Evolutionary conservation across 1,139 yeast species (phyloP), one percentile per base, ranked within the genome.

Genomic region (Blastobotrys apis): DNA sequence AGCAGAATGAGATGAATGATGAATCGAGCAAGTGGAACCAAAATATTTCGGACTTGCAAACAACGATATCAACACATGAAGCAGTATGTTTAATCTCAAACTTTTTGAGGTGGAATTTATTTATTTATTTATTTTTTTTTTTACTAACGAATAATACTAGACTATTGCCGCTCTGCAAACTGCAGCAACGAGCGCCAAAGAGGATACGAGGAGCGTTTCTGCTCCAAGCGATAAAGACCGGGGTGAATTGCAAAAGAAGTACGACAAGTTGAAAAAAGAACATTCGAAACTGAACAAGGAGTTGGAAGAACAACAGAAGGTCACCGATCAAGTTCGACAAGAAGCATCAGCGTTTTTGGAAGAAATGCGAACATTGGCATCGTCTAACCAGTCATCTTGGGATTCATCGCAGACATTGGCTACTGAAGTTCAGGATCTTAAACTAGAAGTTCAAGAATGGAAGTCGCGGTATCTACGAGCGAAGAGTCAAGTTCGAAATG

Each of bases 281-380:
- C 57, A 58, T 35, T 40, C 42, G n/a, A 47, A 48, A 31, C 49
- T 61, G 15, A 51, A 53, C 33, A 44, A 44, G 32, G 67, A 66
- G 46, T 53, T 67, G 12, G 59, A 54, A 27, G 59, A 58, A 38
- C 72, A 68, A 50, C 67, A 64, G 35, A 50, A 49, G 26, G 57
- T 68, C 10, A 67, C 71, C 0, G 69, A 66, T 21, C 66, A 67
- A 47, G 72, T 69, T 19, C 60, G 70, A n/a, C 51, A 56, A 3
- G 73, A 70, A 49, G 73, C 73, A 1, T 56, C 63, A 6, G 60
- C 54, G n/a, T 65, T 68, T 47, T 53, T 70, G 33, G 55, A 53
- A 13, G 73, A 70, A 45, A 67, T 70, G 72, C 55, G 68, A 20
- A 52, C 58, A 1, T 58, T 69, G 31, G 64, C 72, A 3, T 62